Evolutionary conservation across 495 filamentous ascomycete genomes (phyloP), one percentile per base, ranked within the genome.

Genomic region (Daldinia concentrica): DNA sequence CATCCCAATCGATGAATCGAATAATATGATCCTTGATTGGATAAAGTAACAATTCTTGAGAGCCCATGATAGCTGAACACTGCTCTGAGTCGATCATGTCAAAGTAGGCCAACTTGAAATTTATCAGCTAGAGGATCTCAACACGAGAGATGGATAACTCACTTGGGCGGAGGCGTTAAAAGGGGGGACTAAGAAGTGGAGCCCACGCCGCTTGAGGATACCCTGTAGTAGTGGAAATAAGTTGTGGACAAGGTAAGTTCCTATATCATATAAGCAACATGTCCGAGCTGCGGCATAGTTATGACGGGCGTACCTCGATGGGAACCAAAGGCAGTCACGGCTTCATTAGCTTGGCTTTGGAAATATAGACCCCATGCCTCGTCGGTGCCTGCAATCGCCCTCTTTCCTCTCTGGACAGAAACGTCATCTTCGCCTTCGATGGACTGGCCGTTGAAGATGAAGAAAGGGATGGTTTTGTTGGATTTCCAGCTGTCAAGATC

Each of bases 111-210:
- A 99, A 87, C 94, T 97, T 72, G 55, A 32, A 41, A 19, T 4
- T 77, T 15, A 79, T 80, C 22, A 67, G 55, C 39, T 61, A n/a
- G 51, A 64, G 26, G 6, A 29, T 27, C 9, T 26, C 43, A 26
- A 37, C 14, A 8, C 22, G 3, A 12, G 26, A 24, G 55, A 14
- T 55, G 32, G 48, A 29, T 69, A 68, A 64, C 80, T 69, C 81
- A 97, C 93, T 87, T 98, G 95, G 56, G 93, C 92, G 67, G 91
- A 90, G 50, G 95, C 93, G 74, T 90, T 92, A 80, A 94, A 98
- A 3, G 95, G 96, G 14, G 96, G 91, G 57, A 97, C 92, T 57
- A 92, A 86, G 77, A 94, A 97, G 39, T 92, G 85, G 45, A 97
- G 82, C 4, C 85, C 85, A 63, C 89, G 85, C 61, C 91, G 84